Conservation (phyloP, 1,284 basidiomycete species). For the Phellinidium pouzarii region DNA sequence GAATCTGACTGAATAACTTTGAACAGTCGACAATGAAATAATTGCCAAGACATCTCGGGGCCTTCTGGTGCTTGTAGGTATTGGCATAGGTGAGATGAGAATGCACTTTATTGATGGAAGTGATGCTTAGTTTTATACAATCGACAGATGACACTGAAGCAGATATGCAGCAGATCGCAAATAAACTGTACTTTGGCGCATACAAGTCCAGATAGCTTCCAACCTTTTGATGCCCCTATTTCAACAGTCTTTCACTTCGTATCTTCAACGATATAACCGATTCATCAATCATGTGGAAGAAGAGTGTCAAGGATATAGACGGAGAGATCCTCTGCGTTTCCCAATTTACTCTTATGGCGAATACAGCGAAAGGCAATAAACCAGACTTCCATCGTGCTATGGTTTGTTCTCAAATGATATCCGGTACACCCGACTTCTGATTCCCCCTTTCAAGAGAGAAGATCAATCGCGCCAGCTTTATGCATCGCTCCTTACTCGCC, state of each 20-base stretch:
- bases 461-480: slow-evolving; percentile 63
- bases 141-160: slow-evolving; percentile 67
- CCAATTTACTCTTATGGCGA: slow-evolving; percentile 87
- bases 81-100: slow-evolving; percentile 52
- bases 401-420: slow-evolving; percentile 36
- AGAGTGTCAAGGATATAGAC: slow-evolving; percentile 74
- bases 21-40: slow-evolving; percentile 57
- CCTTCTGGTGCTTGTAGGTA: slow-evolving; percentile 83
- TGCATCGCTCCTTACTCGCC: slow-evolving; percentile 58
- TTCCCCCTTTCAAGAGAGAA: slow-evolving; percentile 2
- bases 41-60: slow-evolving; percentile 79
- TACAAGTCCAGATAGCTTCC: neutral
- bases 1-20: slow-evolving; percentile 6
- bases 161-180: slow-evolving; percentile 66
- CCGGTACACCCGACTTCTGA: neutral
- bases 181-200: slow-evolving; percentile 58
- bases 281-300: slow-evolving; percentile 68
- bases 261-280: slow-evolving; percentile 61
- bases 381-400: slow-evolving; percentile 90
- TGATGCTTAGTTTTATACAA: slow-evolving; percentile 17
- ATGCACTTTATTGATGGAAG: slow-evolving; percentile 12
- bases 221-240: slow-evolving; percentile 3
- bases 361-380: slow-evolving; percentile 79
- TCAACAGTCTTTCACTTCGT: slow-evolving; percentile 55
- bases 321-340: slow-evolving; percentile 88